A percentile compares a stretch with the other conserved stretches of the same genome.
phyloP scores from a whole-genome alignment of 2,329 filamentous ascomycete genomes.

The Verticillium klebahnii region DNA sequence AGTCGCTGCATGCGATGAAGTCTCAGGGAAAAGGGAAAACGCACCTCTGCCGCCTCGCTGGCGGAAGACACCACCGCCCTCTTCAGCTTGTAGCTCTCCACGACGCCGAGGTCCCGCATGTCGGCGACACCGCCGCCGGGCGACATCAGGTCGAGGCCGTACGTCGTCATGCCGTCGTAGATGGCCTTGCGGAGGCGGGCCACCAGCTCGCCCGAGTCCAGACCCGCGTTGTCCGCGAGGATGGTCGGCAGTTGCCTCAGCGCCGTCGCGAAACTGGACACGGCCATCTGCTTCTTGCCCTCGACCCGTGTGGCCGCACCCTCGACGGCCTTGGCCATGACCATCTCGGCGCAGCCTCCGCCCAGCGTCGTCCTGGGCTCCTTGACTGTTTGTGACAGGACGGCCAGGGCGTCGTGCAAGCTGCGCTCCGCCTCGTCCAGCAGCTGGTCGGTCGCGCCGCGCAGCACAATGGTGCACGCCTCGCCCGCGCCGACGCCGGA shows the following conservation, averaged over 20 bases:
- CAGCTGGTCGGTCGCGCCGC: constrained; percentile 93
- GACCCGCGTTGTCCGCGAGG: constrained; percentile 92
- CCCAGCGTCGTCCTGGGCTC: constrained; percentile 92
- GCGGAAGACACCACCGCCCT: constrained; percentile 95
- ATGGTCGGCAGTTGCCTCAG: constrained; percentile 94
- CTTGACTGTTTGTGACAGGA: constrained; percentile 92
- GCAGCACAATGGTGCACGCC: constrained; percentile 94
- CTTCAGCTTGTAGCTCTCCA: constrained; percentile 99
- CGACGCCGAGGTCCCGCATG: constrained; percentile 91
- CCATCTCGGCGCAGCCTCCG: constrained; percentile 95
- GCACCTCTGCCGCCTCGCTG: constrained; percentile 92
- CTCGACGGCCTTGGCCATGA: constrained; percentile 98
- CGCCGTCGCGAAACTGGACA: constrained; percentile 83
- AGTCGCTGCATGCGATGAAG: constrained; percentile 7
- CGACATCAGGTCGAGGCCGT: constrained; percentile 81
- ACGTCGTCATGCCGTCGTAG: constrained; percentile 90
- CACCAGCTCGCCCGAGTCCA: constrained; percentile 92
- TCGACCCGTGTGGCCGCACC: constrained; percentile 88
- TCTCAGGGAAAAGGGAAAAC: constrained; percentile 18
- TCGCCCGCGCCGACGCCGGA: constrained; percentile 90
- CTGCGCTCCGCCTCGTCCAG: constrained; percentile 96
- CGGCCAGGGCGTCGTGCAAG: constrained; percentile 90
- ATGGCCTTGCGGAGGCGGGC: constrained; percentile 88
- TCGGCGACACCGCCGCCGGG: constrained; percentile 91
- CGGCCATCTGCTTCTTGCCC: constrained; percentile 94